These are phyloP conservation scores for Blastocystis sp. DNA, from an alignment of 352 stramenopile genomes.

Conservation along the genomic window DNA sequence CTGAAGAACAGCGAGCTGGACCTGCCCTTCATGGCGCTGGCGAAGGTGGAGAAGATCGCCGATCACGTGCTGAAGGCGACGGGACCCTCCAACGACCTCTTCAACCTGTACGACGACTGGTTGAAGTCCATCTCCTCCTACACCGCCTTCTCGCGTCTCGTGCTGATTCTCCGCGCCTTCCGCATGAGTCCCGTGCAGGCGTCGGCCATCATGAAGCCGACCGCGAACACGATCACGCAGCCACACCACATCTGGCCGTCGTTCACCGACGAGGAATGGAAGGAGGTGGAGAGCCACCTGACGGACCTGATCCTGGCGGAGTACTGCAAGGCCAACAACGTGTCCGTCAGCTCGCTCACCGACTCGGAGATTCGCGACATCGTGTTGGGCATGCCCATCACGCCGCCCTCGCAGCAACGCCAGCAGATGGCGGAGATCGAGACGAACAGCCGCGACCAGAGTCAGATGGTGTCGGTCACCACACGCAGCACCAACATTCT, in stretches of 20 bases:
- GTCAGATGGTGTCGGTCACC: constrained; percentile 93
- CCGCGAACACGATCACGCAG: constrained; percentile 96
- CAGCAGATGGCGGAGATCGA: constrained; percentile 99
- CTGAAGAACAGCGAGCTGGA: constrained; percentile 98
- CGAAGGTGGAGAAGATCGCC: constrained; percentile 99
- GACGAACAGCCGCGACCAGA: constrained; percentile 94
- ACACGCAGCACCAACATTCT: constrained; percentile 99
- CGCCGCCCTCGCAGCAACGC: constrained; percentile 93
- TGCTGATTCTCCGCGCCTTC: constrained; percentile 95
- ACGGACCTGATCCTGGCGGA: constrained; percentile 99
- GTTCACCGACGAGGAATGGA: constrained; percentile 97
- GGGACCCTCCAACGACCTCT: constrained; percentile 98
- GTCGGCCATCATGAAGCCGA: constrained; percentile 92
- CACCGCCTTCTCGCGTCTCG: constrained; percentile 98
- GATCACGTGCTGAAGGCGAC: constrained; percentile 98
- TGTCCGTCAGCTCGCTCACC: constrained; percentile 98
- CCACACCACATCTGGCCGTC: constrained; percentile 98
- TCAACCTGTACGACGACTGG: constrained; percentile 99
- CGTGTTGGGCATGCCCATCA: constrained; percentile 99
- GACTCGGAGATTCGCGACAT: constrained; percentile 99
- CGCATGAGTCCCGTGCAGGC: constrained; percentile 92
- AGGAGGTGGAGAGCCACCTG: constrained; percentile 97
- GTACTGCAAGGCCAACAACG: constrained; percentile 99
- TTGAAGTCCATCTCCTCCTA: constrained; percentile 98
- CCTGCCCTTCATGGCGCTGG: constrained; percentile 95